Evolutionary conservation across 345 rosid genomes (phyloP), one percentile per base, ranked within the genome.

Genomic region (Gossypium australe): DNA sequence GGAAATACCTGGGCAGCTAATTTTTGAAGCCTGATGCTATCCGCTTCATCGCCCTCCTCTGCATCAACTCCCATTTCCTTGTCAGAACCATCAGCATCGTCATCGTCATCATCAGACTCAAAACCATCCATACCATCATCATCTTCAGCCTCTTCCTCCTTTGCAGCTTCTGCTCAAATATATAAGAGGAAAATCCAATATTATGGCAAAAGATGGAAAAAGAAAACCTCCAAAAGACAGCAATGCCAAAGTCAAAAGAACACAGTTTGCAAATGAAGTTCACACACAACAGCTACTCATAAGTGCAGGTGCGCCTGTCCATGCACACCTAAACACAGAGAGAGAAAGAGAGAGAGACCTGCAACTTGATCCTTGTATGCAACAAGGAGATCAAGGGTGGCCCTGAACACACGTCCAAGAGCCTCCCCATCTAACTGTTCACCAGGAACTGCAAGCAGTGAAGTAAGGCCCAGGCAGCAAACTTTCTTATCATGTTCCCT

Each of bases 401-500:
- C 91, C 77, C 78, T 91, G 84, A 95, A 95, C 80, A 93, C 79
- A 76, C 94, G 98, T 44, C 83, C 91, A 84, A 93, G 77, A 34
- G 99, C 97, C 51, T 96, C 98, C 41, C 84, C 91, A 8, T 93
- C 94, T 76, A 96, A 86, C 78, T 87, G 99, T 77, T 90, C 89
- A 11, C 85, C 89, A 11, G 99, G 94, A 71, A 96, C 97, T 61
- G 85, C 85, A 76, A 96, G 89, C 58, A 96, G 82, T 74, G 99
- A 88, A 29, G 88, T 87, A 88, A 96, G 85, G 43, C 99, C 99
- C 89, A 96, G 82, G 85, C 97, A 92, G 85, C 99, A 96, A 55
- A 96, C 94, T 84, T 96, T 96, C 83, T 96, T 96, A 78, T 89
- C 97, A 72, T 96, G 92, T 75, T 88, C 98, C 89, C 99, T 96